phyloP scores from a whole-genome alignment of 164 flowering plant genomes.

The Aristolochia californica region DNA sequence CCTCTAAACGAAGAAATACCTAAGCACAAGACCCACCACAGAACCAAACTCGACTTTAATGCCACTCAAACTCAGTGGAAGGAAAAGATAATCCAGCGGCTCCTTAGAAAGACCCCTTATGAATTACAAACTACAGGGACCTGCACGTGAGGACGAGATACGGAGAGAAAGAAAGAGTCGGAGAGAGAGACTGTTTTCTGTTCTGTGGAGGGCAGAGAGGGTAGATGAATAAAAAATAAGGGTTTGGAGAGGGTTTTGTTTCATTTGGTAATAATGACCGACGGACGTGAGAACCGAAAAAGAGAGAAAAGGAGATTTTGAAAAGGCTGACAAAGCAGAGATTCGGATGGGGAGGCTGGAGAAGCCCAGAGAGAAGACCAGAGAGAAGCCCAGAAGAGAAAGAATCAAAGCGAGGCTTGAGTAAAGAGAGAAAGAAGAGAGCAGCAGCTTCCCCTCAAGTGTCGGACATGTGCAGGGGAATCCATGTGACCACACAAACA shows the following conservation, averaged over 20 bases:
- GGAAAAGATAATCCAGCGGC: not conserved
- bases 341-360: slow-evolving; percentile 14
- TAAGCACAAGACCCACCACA: slow-evolving; percentile 3
- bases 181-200: not conserved
- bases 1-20: slow-evolving; percentile 7
- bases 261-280: slow-evolving; percentile 29
- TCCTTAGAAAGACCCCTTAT: slow-evolving; percentile 15
- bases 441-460: slow-evolving; percentile 13
- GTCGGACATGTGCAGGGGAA: slow-evolving; percentile 29
- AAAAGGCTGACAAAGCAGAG: slow-evolving; percentile 25
- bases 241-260: slow-evolving; percentile 6
- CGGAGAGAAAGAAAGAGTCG: not conserved
- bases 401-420: not conserved
- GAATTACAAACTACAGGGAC: slow-evolving; percentile 18
- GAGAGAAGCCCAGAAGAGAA: not conserved
- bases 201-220: not conserved
- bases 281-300: slow-evolving; percentile 16
- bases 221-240: not conserved
- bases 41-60: slow-evolving; percentile 11
- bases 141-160: slow-evolving; percentile 30
- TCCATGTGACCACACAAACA: slow-evolving; percentile 36
- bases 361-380: too few relatives aligned
- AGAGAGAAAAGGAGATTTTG: slow-evolving; percentile 13
- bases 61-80: not conserved
- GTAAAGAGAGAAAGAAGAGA: not conserved